Evolutionary conservation across 306 rosid species (phyloP).

Genomic region (Cyamopsis tetragonoloba): DNA sequence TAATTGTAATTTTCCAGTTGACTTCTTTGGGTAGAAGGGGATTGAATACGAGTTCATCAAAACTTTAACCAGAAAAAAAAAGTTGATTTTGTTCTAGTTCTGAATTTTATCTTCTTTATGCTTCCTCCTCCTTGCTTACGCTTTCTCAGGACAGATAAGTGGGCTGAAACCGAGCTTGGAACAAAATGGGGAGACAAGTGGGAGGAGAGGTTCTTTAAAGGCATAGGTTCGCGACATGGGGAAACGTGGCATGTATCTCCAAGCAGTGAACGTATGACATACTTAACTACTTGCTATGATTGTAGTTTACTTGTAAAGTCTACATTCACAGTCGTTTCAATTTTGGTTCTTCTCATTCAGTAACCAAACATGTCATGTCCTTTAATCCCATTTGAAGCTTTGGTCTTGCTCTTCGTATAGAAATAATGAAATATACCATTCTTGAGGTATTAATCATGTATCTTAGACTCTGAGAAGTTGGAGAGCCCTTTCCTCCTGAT

Average conservation of each 20-base stretch:
- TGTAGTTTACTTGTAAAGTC: not conserved
- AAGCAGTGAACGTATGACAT: conserved; percentile 69
- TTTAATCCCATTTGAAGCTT: conserved; percentile 2
- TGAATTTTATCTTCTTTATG: conserved; percentile 22
- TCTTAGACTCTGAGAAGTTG: not conserved
- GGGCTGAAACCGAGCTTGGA: conserved; percentile 97
- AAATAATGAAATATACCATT: conserved; percentile 16
- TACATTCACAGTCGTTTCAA: not conserved
- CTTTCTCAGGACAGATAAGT: conserved; percentile 90
- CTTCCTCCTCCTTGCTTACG: conserved; percentile 27
- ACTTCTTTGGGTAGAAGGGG: conserved; percentile 1
- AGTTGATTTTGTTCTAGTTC: conserved; percentile 1
- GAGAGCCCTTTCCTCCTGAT: not conserved
- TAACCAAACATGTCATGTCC: conserved; percentile 3
- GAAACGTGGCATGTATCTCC: conserved; percentile 99
- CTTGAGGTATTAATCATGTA: not conserved
- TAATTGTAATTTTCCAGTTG: conserved; percentile 8
- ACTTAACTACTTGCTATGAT: conserved; percentile 7
- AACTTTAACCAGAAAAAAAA: not conserved
- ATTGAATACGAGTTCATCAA: not conserved
- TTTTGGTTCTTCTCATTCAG: conserved; percentile 8
- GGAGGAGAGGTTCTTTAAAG: conserved; percentile 93
- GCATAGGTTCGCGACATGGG: conserved; percentile 95
- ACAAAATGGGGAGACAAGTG: conserved; percentile 99
- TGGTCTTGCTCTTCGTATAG: not conserved